Conservation (phyloP, 352 stramenopile genomes). For the Thalassiosira mediterranea region DNA sequence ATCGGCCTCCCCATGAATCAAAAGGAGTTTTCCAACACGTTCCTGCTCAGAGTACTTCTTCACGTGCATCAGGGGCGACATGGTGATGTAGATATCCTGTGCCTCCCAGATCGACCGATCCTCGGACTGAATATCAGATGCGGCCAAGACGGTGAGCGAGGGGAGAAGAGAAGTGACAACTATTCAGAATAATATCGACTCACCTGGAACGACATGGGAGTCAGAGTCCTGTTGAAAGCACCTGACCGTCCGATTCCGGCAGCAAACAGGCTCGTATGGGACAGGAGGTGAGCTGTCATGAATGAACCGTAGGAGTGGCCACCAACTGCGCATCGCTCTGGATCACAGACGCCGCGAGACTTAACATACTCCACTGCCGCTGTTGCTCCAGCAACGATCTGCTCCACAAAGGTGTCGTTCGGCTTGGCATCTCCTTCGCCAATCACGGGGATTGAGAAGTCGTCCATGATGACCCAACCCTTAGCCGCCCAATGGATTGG, state of each 20-base stretch:
- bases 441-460: constrained; percentile 52
- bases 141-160: no score
- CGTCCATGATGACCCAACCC: constrained; percentile 55
- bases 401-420: constrained; percentile 58
- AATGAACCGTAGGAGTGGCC: constrained; percentile 58
- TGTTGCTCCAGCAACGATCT: constrained; percentile 50
- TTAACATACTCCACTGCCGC: constrained; percentile 50
- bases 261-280: constrained; percentile 52
- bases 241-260: constrained; percentile 52
- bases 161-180: no score
- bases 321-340: constrained; percentile 51
- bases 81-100: constrained; percentile 53
- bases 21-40: constrained; percentile 48
- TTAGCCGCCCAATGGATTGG: constrained; percentile 57
- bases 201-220: constrained; percentile 60
- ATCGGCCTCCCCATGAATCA: constrained; percentile 58
- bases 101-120: constrained; percentile 55
- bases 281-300: constrained; percentile 58
- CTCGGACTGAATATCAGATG: no score
- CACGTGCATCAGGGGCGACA: constrained; percentile 41
- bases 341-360: constrained; percentile 45
- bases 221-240: constrained; percentile 57
- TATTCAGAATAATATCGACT: neutral
- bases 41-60: constrained; percentile 32
- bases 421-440: constrained; percentile 53